These are phyloP conservation scores for Penicillium fuscoglaucum DNA, from an alignment of 2,329 filamentous ascomycete genomes.

Conservation along the genomic window DNA sequence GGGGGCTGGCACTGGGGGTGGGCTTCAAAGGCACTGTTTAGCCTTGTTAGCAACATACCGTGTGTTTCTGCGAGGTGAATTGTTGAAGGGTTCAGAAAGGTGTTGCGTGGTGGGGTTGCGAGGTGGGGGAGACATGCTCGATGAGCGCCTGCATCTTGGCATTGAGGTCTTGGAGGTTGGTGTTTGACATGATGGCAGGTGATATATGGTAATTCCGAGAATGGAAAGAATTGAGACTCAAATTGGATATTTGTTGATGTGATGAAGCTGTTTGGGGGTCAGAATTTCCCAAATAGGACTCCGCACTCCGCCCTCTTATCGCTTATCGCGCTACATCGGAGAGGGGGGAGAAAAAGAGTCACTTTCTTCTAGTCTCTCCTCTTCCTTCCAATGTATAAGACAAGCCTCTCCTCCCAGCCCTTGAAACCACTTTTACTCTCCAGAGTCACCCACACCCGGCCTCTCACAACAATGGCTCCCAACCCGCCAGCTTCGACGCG, in stretches of 20 bases:
- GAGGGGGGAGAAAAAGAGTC: conserved; percentile 2
- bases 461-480: conserved; percentile 19
- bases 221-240: neutral
- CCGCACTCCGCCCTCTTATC: neutral
- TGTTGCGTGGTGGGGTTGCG: neutral
- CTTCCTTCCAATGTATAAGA: conserved; percentile 3
- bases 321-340: conserved; percentile 1
- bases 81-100: neutral
- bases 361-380: neutral
- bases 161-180: conserved; percentile 22
- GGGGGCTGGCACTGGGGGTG: conserved; percentile 37
- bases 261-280: conserved; percentile 8
- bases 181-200: conserved; percentile 16
- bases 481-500: conserved; percentile 16
- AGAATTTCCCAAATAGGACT: conserved; percentile 2
- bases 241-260: conserved; percentile 17
- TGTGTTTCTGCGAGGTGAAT: neutral
- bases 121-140: conserved; percentile 21
- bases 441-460: conserved; percentile 4
- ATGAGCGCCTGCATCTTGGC: conserved; percentile 30
- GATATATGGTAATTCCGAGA: neutral
- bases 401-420: neutral
- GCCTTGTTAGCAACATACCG: neutral
- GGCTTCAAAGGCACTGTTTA: conserved; percentile 30
- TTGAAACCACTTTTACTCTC: neutral